Conservation (phyloP, 306 rosid genomes). For the Rubus idaeus region DNA sequence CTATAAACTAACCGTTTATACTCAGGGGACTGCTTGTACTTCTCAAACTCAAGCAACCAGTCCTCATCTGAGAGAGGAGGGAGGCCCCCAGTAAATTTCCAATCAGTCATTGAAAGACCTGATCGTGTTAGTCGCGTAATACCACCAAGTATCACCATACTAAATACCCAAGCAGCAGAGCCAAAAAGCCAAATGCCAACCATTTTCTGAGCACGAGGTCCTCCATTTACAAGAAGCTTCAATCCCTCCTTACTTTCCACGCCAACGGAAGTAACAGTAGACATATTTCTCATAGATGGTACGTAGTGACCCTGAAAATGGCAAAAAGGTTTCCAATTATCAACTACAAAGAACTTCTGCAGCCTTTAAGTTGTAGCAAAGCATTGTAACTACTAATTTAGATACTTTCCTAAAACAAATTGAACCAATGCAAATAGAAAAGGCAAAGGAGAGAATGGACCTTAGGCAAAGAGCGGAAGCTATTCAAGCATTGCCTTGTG, state of each 20-base stretch:
- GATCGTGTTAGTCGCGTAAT: constrained; percentile 80
- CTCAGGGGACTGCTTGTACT: constrained; percentile 87
- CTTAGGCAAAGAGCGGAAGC: constrained; percentile 14
- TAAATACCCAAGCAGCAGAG: constrained; percentile 91
- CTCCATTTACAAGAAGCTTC: constrained; percentile 72
- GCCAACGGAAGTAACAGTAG: constrained; percentile 5
- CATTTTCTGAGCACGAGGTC: constrained; percentile 60
- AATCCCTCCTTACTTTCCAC: constrained; percentile 48
- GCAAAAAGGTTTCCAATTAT: neutral
- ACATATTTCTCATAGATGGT: constrained; percentile 27
- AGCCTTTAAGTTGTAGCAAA: neutral
- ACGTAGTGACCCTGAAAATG: neutral
- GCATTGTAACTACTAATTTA: neutral
- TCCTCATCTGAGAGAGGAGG: constrained; percentile 75
- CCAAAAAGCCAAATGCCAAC: constrained; percentile 93
- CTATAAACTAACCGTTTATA: constrained; percentile 54
- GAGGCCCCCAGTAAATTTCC: constrained; percentile 75
- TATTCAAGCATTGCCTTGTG: constrained; percentile 10
- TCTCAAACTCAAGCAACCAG: constrained; percentile 72
- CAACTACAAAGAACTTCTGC: neutral
- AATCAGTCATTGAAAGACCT: constrained; percentile 96
- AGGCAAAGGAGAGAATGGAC: neutral
- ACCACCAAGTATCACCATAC: constrained; percentile 93
- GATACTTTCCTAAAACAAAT: neutral
- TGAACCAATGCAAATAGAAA: neutral